Evolutionary conservation across 2,329 filamentous ascomycete genomes (phyloP).

Genomic region (Aspergillus sergii): DNA sequence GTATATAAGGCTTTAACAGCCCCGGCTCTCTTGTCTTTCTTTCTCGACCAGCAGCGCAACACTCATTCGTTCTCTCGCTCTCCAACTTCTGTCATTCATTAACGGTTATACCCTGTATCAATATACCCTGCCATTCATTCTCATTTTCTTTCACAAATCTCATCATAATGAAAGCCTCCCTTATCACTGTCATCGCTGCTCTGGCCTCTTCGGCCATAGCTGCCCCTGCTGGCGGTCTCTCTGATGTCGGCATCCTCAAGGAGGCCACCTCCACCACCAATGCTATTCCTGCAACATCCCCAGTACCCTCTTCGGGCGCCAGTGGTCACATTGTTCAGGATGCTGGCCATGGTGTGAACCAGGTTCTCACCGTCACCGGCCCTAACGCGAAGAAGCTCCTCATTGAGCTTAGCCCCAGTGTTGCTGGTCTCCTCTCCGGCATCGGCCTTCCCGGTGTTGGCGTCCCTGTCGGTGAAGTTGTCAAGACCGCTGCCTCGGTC

Average conservation of each 20-base stretch:
- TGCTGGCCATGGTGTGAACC: constrained; percentile 30
- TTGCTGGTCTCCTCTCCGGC: constrained; percentile 30
- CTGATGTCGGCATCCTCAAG: constrained; percentile 13
- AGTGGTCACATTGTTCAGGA: constrained; percentile 32
- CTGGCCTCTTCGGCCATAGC: constrained; percentile 27
- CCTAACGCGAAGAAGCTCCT: constrained; percentile 30
- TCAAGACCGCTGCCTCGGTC: constrained; percentile 29
- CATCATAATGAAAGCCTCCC: constrained; percentile 30
- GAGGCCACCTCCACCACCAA: constrained; percentile 15
- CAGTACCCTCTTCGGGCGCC: constrained; percentile 16
- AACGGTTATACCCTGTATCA: background rate
- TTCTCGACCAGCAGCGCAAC: constrained; percentile 16
- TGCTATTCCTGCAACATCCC: constrained; percentile 7
- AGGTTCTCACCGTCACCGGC: constrained; percentile 33
- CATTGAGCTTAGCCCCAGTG: constrained; percentile 34
- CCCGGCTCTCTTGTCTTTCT: background rate
- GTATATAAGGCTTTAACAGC: constrained; percentile 15
- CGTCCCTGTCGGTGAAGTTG: constrained; percentile 28
- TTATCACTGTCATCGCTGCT: constrained; percentile 27
- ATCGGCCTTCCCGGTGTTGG: constrained; percentile 32
- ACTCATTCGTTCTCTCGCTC: constrained; percentile 13
- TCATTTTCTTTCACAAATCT: constrained; percentile 13
- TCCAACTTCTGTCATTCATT: constrained; percentile 27
- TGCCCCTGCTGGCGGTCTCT: constrained; percentile 21
- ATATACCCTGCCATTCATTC: constrained; percentile 12